Conservation (phyloP, 441 rosid genomes). For the Theobroma grandiflorum region DNA sequence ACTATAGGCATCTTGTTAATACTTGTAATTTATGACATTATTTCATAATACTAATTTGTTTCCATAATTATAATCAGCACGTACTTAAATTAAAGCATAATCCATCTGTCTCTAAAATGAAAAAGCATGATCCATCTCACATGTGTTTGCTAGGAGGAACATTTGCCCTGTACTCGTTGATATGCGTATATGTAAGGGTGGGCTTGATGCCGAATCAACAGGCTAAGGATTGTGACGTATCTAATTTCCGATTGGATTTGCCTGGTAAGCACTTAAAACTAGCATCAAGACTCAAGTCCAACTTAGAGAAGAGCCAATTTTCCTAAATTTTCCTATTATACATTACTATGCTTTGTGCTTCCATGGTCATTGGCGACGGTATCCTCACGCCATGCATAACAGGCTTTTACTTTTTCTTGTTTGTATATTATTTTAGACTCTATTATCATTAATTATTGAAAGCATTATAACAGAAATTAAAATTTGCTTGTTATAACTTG, state of each 20-base stretch:
- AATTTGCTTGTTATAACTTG: background rate
- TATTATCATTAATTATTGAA: too few relatives aligned
- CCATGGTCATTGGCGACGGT: conserved; percentile 74
- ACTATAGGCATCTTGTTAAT: too few relatives aligned
- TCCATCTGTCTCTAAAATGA: background rate
- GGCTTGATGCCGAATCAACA: conserved; percentile 59
- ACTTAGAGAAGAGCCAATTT: conserved; percentile 4
- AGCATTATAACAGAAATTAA: too few relatives aligned
- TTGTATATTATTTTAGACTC: too few relatives aligned
- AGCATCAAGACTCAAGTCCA: conserved; percentile 48
- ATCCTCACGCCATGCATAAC: conserved; percentile 69
- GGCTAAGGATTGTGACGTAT: conserved; percentile 49
- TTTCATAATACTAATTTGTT: too few relatives aligned
- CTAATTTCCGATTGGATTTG: conserved; percentile 48
- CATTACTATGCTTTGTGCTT: conserved; percentile 67
- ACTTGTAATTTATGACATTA: too few relatives aligned
- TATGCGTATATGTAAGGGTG: conserved; percentile 61
- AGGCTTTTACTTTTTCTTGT: conserved; percentile 33
- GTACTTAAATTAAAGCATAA: too few relatives aligned
- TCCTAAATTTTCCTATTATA: conserved; percentile 54
- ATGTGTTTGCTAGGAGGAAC: conserved; percentile 49
- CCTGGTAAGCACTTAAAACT: conserved; percentile 41
- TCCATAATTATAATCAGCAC: too few relatives aligned
- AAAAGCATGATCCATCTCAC: too few relatives aligned
- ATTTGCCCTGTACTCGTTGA: conserved; percentile 57